phyloP scores from a whole-genome alignment of 495 filamentous ascomycete species.

The Penicillium egyptiacum region DNA sequence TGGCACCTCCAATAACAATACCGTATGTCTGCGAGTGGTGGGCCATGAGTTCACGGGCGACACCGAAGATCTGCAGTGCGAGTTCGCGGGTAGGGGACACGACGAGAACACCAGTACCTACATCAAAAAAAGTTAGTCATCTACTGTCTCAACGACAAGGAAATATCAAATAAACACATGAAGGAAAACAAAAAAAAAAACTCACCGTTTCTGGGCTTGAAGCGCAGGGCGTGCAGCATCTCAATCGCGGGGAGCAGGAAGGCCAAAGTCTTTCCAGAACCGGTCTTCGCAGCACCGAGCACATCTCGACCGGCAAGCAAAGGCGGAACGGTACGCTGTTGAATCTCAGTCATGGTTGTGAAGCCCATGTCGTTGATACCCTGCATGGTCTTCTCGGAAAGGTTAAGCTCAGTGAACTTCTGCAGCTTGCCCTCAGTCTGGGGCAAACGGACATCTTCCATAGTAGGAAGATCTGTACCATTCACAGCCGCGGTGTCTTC shows the following conservation, averaged over 20 bases:
- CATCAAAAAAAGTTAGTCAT: slow-evolving; percentile 3
- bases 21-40: slow-evolving; percentile 90
- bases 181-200: neutral
- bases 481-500: slow-evolving; percentile 26
- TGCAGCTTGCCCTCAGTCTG: slow-evolving; percentile 52
- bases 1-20: slow-evolving; percentile 94
- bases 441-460: slow-evolving; percentile 56
- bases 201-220: slow-evolving; percentile 73
- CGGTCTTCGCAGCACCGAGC: slow-evolving; percentile 94
- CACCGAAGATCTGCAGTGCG: slow-evolving; percentile 93
- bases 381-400: slow-evolving; percentile 83
- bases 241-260: slow-evolving; percentile 95
- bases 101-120: slow-evolving; percentile 80
- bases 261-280: slow-evolving; percentile 91
- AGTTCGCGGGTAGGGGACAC: slow-evolving; percentile 73
- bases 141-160: neutral
- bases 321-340: slow-evolving; percentile 82
- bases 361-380: slow-evolving; percentile 91
- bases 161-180: neutral
- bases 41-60: slow-evolving; percentile 86
- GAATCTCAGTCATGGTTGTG: slow-evolving; percentile 94
- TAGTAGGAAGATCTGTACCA: slow-evolving; percentile 50
- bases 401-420: slow-evolving; percentile 76
- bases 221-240: slow-evolving; percentile 86
- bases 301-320: slow-evolving; percentile 89